phyloP scores from a whole-genome alignment of 1,284 basidiomycete genomes.

The Heterobasidion irregulare region DNA sequence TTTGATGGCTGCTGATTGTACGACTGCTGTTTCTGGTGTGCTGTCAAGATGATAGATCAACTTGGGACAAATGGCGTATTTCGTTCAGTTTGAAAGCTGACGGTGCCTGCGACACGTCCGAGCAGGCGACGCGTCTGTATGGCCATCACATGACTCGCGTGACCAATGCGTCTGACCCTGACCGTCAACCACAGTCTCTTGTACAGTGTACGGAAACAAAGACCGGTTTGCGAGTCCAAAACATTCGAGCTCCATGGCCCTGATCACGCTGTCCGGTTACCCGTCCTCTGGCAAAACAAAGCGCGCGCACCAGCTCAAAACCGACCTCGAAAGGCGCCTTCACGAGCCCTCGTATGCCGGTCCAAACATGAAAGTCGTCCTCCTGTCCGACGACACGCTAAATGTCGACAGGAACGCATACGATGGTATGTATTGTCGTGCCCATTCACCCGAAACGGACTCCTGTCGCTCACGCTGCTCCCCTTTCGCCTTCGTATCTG shows the following conservation, averaged over 20 bases:
- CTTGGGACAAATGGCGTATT: too few species aligned
- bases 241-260: conserved; percentile 57
- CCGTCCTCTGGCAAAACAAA: conserved; percentile 83
- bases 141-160: too few species aligned
- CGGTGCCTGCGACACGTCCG: too few species aligned
- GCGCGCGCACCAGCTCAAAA: conserved; percentile 61
- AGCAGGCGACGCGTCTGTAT: too few species aligned
- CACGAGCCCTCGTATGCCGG: conserved; percentile 40
- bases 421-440: conserved; percentile 46
- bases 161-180: too few species aligned
- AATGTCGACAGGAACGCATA: conserved; percentile 65
- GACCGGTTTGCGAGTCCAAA: too few species aligned
- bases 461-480: neutral
- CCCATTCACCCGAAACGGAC: neutral
- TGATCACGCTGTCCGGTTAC: conserved; percentile 88
- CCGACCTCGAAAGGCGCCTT: conserved; percentile 51
- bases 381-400: conserved; percentile 78
- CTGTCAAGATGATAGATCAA: too few species aligned
- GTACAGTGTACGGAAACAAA: too few species aligned
- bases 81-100: too few species aligned
- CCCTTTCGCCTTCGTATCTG: conserved; percentile 3
- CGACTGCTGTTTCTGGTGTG: too few species aligned
- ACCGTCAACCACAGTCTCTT: too few species aligned
- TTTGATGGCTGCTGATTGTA: too few species aligned
- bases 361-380: conserved; percentile 44